Evolutionary conservation across 257 asterid genomes (phyloP), one percentile per base, ranked within the genome.

Genomic region (Ilex asprella): DNA sequence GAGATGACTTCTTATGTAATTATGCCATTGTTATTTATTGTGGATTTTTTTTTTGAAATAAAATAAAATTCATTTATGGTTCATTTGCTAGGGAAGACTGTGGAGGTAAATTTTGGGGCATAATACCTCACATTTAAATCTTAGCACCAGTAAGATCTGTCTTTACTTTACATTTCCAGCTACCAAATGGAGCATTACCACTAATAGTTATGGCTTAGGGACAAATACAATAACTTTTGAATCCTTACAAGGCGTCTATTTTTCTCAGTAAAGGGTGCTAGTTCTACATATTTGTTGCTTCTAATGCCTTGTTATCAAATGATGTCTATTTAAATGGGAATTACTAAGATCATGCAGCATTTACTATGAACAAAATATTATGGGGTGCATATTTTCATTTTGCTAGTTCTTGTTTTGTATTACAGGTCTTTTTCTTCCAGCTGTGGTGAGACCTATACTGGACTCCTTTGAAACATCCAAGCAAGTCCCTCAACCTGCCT

Each of bases 351-450:
- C 10, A 49, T 49, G 3, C 14, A 49, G 16, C 10, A 49, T 15
- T 11, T 49, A 11, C 16, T 49, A 6, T 49, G 5, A 11, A 12
- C 16, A 49, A n/a, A 4, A 49, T 49, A 49, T 35, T 35, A 8
- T 35, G 41, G 41, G 41, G 41, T 3, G 41, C 8, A 30, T 10
- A 47, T 41, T 41, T 52, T 67, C 15, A 60, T 65, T 64, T 74
- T 43, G 59, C 58, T 30, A 61, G 55, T 60, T 74, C 55, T 30
- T 39, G 41, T 62, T 58, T 30, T 55, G 52, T 29, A 30, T 79
- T 76, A 67, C 87, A 91, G 98, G 98, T 61, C 86, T 91, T 52
- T 84, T 91, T 75, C 96, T 91, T 68, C 98, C 96, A 54, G 98
- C 98, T 2, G 94, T 91, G 44, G 98, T 91, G 64, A 91, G 96